Conservation (phyloP, 2,329 filamentous ascomycete species). For the Exophiala sp. region DNA sequence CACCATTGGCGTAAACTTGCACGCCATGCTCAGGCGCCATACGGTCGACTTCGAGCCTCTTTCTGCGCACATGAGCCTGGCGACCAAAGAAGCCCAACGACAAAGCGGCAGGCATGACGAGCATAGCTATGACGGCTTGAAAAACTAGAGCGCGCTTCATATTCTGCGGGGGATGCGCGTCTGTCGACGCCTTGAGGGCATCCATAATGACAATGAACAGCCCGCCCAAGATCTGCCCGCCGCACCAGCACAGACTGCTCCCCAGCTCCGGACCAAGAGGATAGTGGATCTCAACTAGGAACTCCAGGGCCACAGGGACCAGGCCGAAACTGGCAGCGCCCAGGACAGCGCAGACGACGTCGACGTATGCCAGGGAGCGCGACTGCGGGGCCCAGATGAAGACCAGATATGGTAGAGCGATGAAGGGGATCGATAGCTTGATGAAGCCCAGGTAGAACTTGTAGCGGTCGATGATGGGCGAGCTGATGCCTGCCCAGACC, state of each 20-base stretch:
- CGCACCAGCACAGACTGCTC: slow-evolving; percentile 75
- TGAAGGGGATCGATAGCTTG: slow-evolving; percentile 66
- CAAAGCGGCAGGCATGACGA: slow-evolving; percentile 61
- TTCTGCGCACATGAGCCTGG: slow-evolving; percentile 31
- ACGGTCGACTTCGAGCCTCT: slow-evolving; percentile 39
- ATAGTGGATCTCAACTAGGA: slow-evolving; percentile 77
- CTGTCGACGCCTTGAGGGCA: slow-evolving; percentile 53
- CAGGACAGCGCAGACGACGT: slow-evolving; percentile 67
- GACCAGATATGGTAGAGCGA: slow-evolving; percentile 65
- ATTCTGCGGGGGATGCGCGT: slow-evolving; percentile 57
- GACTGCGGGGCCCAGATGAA: slow-evolving; percentile 76
- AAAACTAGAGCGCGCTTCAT: slow-evolving; percentile 75
- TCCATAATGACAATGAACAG: slow-evolving; percentile 79
- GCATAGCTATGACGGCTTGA: slow-evolving; percentile 63
- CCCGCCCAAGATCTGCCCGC: slow-evolving; percentile 78
- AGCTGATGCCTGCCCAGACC: slow-evolving; percentile 65
- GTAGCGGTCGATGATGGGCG: slow-evolving; percentile 76
- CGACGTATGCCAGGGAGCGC: slow-evolving; percentile 49
- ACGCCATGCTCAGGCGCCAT: slow-evolving; percentile 12
- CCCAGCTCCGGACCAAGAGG: slow-evolving; percentile 82
- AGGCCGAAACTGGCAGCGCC: slow-evolving; percentile 75
- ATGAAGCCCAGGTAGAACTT: slow-evolving; percentile 71
- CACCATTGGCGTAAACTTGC: slow-evolving; percentile 7
- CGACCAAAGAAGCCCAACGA: slow-evolving; percentile 64
- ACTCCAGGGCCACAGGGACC: slow-evolving; percentile 79